These are phyloP conservation scores for Spiromastix sp. DNA, from an alignment of 2,329 filamentous ascomycete species.

Conservation along the genomic window DNA sequence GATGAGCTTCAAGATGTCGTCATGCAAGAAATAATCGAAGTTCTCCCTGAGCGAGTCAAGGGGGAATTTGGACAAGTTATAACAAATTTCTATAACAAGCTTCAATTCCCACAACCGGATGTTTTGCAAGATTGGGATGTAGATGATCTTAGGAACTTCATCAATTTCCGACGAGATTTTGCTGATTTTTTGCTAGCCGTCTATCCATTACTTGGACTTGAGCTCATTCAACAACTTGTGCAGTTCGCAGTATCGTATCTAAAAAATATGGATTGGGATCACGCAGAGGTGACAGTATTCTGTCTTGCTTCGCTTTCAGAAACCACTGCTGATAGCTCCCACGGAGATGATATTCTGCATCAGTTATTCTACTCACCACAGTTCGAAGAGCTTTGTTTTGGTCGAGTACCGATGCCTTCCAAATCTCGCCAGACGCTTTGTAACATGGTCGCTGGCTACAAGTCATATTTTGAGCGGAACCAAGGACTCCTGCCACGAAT, in stretches of 20 bases:
- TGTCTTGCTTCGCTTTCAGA: conserved; percentile 35
- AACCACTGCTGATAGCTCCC: conserved; percentile 33
- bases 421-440: conserved; percentile 32
- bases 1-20: conserved; percentile 26
- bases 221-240: conserved; percentile 32
- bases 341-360: conserved; percentile 31
- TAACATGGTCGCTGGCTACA: conserved; percentile 34
- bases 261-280: conserved; percentile 28
- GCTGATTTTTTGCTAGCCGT: conserved; percentile 35
- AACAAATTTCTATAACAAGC: conserved; percentile 32
- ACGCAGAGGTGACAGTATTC: conserved; percentile 35
- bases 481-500: conserved; percentile 29
- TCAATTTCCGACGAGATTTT: conserved; percentile 34
- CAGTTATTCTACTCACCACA: conserved; percentile 29
- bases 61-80: conserved; percentile 30
- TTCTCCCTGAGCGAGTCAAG: conserved; percentile 23
- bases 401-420: conserved; percentile 22
- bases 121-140: conserved; percentile 30
- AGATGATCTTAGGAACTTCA: conserved; percentile 34
- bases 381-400: conserved; percentile 24
- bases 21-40: conserved; percentile 18
- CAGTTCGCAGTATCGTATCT: conserved; percentile 25
- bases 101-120: conserved; percentile 26
- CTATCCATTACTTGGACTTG: conserved; percentile 33
- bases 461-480: conserved; percentile 34